These are phyloP conservation scores for Solanum aculeatissimum DNA, from an alignment of 305 asterid species.

Conservation along the genomic window DNA sequence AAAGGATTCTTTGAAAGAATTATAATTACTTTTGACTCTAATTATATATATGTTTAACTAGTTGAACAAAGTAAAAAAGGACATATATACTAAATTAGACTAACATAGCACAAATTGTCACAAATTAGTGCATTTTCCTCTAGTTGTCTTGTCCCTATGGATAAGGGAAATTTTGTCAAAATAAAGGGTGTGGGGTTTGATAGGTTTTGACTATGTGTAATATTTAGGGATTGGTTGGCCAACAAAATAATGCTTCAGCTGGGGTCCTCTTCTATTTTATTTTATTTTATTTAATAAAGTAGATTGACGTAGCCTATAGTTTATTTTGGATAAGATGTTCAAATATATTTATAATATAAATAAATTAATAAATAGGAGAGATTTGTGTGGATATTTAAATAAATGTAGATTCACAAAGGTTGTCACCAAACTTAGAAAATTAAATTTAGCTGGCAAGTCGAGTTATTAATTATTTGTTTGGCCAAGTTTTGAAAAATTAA, in stretches of 20 bases:
- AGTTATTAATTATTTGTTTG: background rate
- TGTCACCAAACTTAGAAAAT: background rate
- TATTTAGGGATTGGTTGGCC: background rate
- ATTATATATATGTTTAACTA: background rate
- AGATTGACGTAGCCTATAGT: background rate
- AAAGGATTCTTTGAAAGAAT: background rate
- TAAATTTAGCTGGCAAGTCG: background rate
- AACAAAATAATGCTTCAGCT: background rate
- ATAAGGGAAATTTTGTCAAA: background rate
- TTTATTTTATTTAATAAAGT: background rate
- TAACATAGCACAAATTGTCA: background rate
- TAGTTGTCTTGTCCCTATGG: background rate
- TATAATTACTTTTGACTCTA: background rate
- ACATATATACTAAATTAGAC: background rate
- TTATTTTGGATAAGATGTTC: background rate
- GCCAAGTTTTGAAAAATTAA: background rate
- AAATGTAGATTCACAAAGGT: background rate
- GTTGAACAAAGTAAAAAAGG: background rate
- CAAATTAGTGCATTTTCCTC: background rate
- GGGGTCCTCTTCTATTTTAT: background rate
- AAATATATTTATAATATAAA: background rate
- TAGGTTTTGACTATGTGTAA: background rate
- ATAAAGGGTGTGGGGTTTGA: background rate
- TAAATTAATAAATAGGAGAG: background rate
- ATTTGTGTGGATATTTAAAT: background rate